Evolutionary conservation across 2,329 filamentous ascomycete genomes (phyloP).

Genomic region (Fusarium palustre): DNA sequence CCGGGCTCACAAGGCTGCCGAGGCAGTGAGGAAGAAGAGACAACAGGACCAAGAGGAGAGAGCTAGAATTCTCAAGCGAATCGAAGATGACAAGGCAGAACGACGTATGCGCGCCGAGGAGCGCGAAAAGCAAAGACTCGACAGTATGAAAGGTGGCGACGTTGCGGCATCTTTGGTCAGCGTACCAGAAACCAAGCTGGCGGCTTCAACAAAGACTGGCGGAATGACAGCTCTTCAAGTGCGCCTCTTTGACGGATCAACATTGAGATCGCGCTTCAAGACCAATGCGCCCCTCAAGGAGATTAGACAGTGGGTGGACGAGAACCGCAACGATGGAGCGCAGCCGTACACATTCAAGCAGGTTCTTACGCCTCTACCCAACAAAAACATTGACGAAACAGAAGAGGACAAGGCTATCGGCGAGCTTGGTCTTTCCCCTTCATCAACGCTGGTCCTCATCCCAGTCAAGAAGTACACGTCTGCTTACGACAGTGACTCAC

Average conservation of each 20-base stretch:
- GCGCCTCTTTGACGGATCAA: slow-evolving; percentile 85
- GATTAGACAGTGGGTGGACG: slow-evolving; percentile 83
- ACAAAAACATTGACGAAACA: slow-evolving; percentile 75
- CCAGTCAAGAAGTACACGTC: slow-evolving; percentile 67
- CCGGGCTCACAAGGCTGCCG: slow-evolving; percentile 60
- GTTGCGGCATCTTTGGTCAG: slow-evolving; percentile 48
- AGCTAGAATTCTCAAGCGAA: slow-evolving; percentile 76
- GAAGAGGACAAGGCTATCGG: slow-evolving; percentile 78
- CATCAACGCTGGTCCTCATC: slow-evolving; percentile 84
- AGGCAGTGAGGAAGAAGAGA: slow-evolving; percentile 71
- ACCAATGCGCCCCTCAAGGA: slow-evolving; percentile 72
- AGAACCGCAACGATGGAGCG: slow-evolving; percentile 65
- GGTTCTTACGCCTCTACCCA: slow-evolving; percentile 82
- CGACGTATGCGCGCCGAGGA: slow-evolving; percentile 68
- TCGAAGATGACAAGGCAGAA: slow-evolving; percentile 80
- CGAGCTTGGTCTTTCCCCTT: slow-evolving; percentile 80
- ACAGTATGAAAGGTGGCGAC: slow-evolving; percentile 47
- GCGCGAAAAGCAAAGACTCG: slow-evolving; percentile 57
- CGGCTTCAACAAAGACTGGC: slow-evolving; percentile 46
- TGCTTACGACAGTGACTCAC: slow-evolving; percentile 55
- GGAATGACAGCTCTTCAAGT: slow-evolving; percentile 73
- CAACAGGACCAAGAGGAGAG: slow-evolving; percentile 75
- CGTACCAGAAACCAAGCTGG: slow-evolving; percentile 50
- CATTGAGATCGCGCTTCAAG: slow-evolving; percentile 78
- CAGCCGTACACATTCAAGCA: slow-evolving; percentile 86